Percentiles rank a stretch among this genome's conserved stretches.
These are phyloP conservation scores for Oehlia diaphana DNA, from an alignment of 192 early-diverging fungal genomes.

Conservation along the genomic window DNA sequence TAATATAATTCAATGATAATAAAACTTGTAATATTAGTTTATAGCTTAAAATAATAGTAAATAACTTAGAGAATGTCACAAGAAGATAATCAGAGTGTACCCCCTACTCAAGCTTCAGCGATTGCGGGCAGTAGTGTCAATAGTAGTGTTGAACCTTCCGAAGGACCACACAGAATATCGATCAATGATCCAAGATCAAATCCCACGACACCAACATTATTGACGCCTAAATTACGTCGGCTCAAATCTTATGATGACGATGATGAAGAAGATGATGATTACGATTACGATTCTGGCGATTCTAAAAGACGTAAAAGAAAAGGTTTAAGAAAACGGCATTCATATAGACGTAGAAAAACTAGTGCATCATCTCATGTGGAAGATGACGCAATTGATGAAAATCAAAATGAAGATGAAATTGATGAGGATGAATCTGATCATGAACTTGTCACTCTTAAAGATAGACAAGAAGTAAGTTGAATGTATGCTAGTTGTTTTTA, in stretches of 20 bases:
- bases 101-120: too few species aligned
- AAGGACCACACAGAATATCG: not conserved
- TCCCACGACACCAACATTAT: not conserved
- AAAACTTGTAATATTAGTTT: too few species aligned
- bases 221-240: not conserved
- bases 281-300: not conserved
- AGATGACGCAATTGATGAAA: not conserved
- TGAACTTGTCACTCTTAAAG: conserved; percentile 22
- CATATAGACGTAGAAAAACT: not conserved
- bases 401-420: not conserved
- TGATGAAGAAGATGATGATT: not conserved
- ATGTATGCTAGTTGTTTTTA: not conserved
- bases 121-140: not conserved
- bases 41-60: too few species aligned
- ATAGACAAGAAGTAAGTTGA: conserved; percentile 28
- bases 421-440: conserved; percentile 8
- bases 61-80: too few species aligned
- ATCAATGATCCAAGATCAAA: not conserved
- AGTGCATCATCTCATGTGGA: not conserved
- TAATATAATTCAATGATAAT: too few species aligned
- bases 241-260: not conserved
- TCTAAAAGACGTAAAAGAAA: not conserved
- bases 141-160: not conserved
- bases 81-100: too few species aligned
- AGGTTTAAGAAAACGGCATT: not conserved